Evolutionary conservation across 1,284 basidiomycete genomes (phyloP).

Genomic region (Pulchroboletus neoregius): DNA sequence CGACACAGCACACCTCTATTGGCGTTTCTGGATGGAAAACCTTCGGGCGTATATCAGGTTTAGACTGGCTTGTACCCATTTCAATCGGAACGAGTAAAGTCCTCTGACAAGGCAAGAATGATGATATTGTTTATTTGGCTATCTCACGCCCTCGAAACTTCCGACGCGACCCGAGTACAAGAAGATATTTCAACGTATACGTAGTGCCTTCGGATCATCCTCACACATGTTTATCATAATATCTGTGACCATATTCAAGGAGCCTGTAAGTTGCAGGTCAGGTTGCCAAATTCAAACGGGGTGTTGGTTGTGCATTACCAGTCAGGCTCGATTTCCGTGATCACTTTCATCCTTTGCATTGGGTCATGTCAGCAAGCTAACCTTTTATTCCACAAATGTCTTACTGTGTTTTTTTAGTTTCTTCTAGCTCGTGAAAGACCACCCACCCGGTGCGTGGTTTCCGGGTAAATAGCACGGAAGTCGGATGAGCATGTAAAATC

Average conservation of each 20-base stretch:
- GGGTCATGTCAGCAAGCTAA: conserved; percentile 8
- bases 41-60: conserved; percentile 48
- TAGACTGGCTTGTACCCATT: conserved; percentile 71
- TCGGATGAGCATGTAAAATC: conserved; percentile 88
- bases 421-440: conserved; percentile 92
- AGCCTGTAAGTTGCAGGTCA: conserved; percentile 34
- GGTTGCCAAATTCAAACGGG: background rate
- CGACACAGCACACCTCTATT: conserved; percentile 49
- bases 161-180: background rate
- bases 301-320: conserved; percentile 37
- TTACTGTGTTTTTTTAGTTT: conserved; percentile 89
- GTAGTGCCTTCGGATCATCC: conserved; percentile 4
- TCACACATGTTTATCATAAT: conserved; percentile 31
- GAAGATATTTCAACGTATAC: background rate
- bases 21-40: conserved; percentile 61
- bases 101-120: background rate
- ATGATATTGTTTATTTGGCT: conserved; percentile 22
- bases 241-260: conserved; percentile 49
- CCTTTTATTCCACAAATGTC: conserved; percentile 25
- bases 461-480: conserved; percentile 90
- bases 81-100: conserved; percentile 5
- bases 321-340: conserved; percentile 60
- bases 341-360: conserved; percentile 44
- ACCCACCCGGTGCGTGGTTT: conserved; percentile 90
- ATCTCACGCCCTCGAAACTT: conserved; percentile 1